These are phyloP conservation scores for Tagetes patula DNA, from an alignment of 129 eudicot genomes.

Conservation along the genomic window DNA sequence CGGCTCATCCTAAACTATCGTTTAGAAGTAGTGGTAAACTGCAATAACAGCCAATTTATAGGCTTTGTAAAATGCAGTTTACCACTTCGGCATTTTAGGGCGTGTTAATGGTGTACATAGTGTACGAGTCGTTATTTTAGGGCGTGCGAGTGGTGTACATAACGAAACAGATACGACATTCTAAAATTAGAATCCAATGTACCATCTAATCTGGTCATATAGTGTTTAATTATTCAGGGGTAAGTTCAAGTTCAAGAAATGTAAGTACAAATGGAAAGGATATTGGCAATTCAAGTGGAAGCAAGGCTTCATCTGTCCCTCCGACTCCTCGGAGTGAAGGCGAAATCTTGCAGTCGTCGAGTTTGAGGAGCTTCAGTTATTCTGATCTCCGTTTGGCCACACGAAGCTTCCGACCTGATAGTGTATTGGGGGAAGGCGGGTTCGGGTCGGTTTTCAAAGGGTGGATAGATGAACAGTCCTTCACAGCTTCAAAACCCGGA, in stretches of 20 bases:
- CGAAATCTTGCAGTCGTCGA: constrained; percentile 57
- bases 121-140: too few species aligned
- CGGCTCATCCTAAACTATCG: too few species aligned
- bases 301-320: constrained; percentile 53
- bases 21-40: too few species aligned
- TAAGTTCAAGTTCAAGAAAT: constrained; percentile 33
- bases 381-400: constrained; percentile 59
- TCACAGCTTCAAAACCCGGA: constrained; percentile 63
- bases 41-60: too few species aligned
- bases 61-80: too few species aligned
- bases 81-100: too few species aligned
- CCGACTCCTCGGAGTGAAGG: constrained; percentile 59
- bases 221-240: constrained; percentile 24
- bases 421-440: not conserved
- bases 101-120: too few species aligned
- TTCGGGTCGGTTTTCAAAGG: not conserved
- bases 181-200: too few species aligned
- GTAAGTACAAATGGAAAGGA: constrained; percentile 17
- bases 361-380: constrained; percentile 51
- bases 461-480: not conserved
- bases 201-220: too few species aligned
- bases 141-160: too few species aligned
- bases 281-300: constrained; percentile 38
- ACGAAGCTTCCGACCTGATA: constrained; percentile 64
- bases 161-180: too few species aligned